These are phyloP conservation scores for Tilletia caries DNA, from an alignment of 1,284 basidiomycete genomes.

Conservation along the genomic window DNA sequence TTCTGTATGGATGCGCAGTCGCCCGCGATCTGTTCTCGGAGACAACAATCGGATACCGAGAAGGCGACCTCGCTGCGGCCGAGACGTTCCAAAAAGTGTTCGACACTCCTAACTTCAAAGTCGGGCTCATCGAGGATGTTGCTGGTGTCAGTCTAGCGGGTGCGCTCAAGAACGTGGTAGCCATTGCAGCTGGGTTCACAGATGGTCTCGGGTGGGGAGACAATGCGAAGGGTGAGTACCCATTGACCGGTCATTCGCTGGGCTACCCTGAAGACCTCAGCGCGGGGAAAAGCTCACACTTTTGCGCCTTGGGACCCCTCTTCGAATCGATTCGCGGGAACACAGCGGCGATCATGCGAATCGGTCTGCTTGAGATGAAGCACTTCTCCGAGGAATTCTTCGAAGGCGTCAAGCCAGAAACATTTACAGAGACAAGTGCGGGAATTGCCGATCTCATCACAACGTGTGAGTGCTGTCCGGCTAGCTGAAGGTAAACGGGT, in stretches of 20 bases:
- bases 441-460: constrained; percentile 64
- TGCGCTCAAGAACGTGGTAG: constrained; percentile 62
- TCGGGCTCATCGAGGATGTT: constrained; percentile 61
- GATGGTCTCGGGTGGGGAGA: constrained; percentile 62
- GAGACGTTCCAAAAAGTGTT: constrained; percentile 55
- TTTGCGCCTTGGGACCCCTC: no score
- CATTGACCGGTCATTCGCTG: no score
- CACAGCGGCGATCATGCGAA: constrained; percentile 61
- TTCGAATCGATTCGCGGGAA: no score
- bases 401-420: constrained; percentile 58
- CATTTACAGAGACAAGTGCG: constrained; percentile 59
- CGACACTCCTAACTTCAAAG: constrained; percentile 59
- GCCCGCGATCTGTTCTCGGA: constrained; percentile 59
- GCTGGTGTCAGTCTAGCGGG: constrained; percentile 62
- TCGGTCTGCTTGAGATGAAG: constrained; percentile 55
- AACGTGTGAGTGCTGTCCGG: constrained; percentile 58
- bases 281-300: no score
- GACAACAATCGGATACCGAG: constrained; percentile 62
- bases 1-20: constrained; percentile 43
- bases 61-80: constrained; percentile 37
- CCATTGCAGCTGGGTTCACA: constrained; percentile 61
- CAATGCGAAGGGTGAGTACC: constrained; percentile 61
- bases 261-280: no score
- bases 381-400: constrained; percentile 61
- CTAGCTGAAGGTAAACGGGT: background rate